Evolutionary conservation across 2,329 filamentous ascomycete species (phyloP), one percentile per base, ranked within the genome.

Genomic region (Trichoderma gracile): DNA sequence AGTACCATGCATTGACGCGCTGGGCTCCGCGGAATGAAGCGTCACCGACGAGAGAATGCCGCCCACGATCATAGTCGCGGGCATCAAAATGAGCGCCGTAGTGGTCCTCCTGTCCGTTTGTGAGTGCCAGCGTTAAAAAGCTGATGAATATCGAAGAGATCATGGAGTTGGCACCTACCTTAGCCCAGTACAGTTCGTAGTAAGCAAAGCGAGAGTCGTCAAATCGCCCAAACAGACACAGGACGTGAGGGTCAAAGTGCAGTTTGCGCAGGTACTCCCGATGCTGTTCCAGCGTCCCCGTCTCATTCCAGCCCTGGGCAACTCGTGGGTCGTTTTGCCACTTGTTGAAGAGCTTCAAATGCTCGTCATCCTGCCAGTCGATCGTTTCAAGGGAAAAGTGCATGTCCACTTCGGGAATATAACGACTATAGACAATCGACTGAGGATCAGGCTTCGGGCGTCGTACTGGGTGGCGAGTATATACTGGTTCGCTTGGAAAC

Each of bases 271-370:
- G 81, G 74, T 93, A 92, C 68, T 85, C 82, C 60, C 86, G 82
- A 74, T 92, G 90, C 73, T 92, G 82, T 33, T 90, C 89, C 46
- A 91, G 77, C 1, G 88, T 88, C 45, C 90, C 89, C 0, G 87
- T 90, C 78, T 91, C 88, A 71, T 90, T 90, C 90, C 90, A 93
- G 5, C 89, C 89, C 70, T 86, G 82, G 23, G 89, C 88, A 50
- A 93, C 90, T 63, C 90, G 88, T 43, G 89, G 89, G 73, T 92
- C 89, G 73, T 93, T 93, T 76, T 92, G 90, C 90, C 90, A 93
- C 46, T 79, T 81, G 77, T 92, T 86, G 80, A 93, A 92, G 9
- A 91, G 80, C 23, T 79, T 75, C 55, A 92, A 75, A 75, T 93
- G 89, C 66, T 82, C 79, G 0, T 79, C 71, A 71, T 90, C 79